phyloP scores from a whole-genome alignment of 805 yeast genomes.

The Pichia cabralensis region DNA sequence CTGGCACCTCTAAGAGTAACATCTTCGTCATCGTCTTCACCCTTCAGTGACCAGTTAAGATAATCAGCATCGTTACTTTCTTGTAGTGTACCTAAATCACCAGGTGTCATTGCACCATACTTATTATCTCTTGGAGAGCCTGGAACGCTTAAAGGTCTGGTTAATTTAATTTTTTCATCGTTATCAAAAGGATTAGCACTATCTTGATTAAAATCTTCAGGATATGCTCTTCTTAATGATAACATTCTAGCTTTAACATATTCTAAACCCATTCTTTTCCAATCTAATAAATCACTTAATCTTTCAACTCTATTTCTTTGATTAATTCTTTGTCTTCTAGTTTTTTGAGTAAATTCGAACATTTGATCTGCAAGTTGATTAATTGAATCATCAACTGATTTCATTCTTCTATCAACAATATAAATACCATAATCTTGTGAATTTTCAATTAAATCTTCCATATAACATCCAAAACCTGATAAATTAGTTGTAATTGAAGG shows the following conservation, averaged over 20 bases:
- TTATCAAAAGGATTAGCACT: slow-evolving; percentile 28
- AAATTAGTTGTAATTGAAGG: slow-evolving; percentile 94
- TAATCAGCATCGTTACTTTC: slow-evolving; percentile 86
- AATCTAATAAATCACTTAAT: slow-evolving; percentile 82
- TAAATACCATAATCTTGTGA: slow-evolving; percentile 94
- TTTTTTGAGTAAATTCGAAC: slow-evolving; percentile 80
- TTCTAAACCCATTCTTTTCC: slow-evolving; percentile 98
- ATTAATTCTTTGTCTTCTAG: slow-evolving; percentile 94
- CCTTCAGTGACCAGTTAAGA: slow-evolving; percentile 43
- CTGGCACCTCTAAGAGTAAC: slow-evolving; percentile 28
- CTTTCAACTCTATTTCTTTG: slow-evolving; percentile 97
- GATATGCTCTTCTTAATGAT: slow-evolving; percentile 88
- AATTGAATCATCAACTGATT: slow-evolving; percentile 86
- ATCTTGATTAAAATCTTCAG: slow-evolving; percentile 56
- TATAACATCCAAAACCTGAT: slow-evolving; percentile 96
- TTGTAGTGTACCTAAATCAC: slow-evolving; percentile 93
- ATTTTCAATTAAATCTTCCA: slow-evolving; percentile 94
- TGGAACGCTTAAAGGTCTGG: slow-evolving; percentile 93
- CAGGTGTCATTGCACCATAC: slow-evolving; percentile 77
- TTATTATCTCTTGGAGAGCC: slow-evolving; percentile 82
- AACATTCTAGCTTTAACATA: slow-evolving; percentile 90
- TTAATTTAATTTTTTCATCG: slow-evolving; percentile 50
- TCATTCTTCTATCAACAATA: slow-evolving; percentile 89
- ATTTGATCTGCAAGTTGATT: slow-evolving; percentile 81
- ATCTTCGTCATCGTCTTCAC: slow-evolving; percentile 34